Evolutionary conservation across 495 filamentous ascomycete species (phyloP), one percentile per base, ranked within the genome.

Genomic region (Penicillium coprophilum): DNA sequence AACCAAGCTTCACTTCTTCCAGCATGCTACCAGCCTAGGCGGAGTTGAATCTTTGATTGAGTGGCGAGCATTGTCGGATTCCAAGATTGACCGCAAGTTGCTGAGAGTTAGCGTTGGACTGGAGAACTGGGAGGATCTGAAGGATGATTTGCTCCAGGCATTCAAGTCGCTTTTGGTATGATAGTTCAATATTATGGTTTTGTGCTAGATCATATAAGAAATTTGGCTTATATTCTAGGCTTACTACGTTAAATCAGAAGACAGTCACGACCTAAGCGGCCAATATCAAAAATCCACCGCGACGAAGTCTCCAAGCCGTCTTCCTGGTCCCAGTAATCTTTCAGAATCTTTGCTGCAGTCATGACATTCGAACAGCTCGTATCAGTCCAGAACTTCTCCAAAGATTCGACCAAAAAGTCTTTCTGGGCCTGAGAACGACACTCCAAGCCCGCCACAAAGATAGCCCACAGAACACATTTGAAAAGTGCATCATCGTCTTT

Each of bases 1-100:
- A 19, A 87, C 84, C 59, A 84, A 87, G 75, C 65, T 96, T 63
- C 46, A 76, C 24, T 80, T 92, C 45, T 96, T 96, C 75, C 88
- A 92, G 59, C 92, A 96, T 77, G 91, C 92, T 3, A 96, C 92
- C 4, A 92, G 88, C 69, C 69, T 96, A 10, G 92, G 92, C 2
- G 90, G 92, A 4, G 90, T 96, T 15, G 92, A 96, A 80, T 92
- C 87, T 63, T 71, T 96, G 80, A 87, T 96, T 59, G 77, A 55
- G 64, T 74, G 61, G 77, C 71, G 56, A 49, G 81, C 87, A n/a
- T 88, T 96, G 89, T 87, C 82, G 57, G 92, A 96, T 73, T 53
- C 71, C 3, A 73, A 50, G 8, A 84, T 90, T 38, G 89, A 95
- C 60, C 80, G 74, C 56, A 76, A 83, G 61, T 60, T 96, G 61